Evolutionary conservation across 495 filamentous ascomycete species (phyloP).

Genomic region (Wilcoxina mikolae): DNA sequence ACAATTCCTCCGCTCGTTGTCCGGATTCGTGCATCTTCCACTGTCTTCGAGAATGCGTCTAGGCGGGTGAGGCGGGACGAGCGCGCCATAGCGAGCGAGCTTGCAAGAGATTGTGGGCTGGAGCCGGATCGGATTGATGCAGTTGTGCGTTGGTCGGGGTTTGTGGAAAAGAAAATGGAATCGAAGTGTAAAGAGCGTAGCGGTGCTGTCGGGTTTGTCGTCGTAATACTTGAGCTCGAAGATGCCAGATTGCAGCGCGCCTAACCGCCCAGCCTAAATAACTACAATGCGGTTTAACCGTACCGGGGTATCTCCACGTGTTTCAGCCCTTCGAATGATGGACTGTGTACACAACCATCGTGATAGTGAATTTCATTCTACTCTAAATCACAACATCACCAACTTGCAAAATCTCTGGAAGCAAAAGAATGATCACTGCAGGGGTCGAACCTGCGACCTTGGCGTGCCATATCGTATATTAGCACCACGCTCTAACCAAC

Average conservation of each 20-base stretch:
- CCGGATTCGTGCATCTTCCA: constrained; percentile 91
- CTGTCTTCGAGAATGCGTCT: constrained; percentile 96
- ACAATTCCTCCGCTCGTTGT: constrained; percentile 96
- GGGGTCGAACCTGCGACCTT: too few relatives aligned
- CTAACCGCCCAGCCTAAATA: not conserved
- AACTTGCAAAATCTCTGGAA: too few relatives aligned
- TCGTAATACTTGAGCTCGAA: not conserved
- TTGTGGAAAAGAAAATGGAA: not conserved
- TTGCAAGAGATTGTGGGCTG: not conserved
- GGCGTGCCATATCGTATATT: too few relatives aligned
- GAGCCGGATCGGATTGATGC: too few relatives aligned
- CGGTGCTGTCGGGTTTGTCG: not conserved
- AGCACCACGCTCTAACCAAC: too few relatives aligned
- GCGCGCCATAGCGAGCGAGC: constrained; percentile 29
- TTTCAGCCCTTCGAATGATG: too few relatives aligned
- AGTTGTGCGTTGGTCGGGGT: not conserved
- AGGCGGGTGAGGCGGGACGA: constrained; percentile 79
- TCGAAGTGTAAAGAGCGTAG: not conserved
- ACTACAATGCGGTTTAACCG: too few relatives aligned
- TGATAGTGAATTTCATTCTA: too few relatives aligned
- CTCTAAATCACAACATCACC: too few relatives aligned
- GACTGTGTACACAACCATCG: too few relatives aligned
- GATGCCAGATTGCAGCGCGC: not conserved
- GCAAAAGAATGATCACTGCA: too few relatives aligned
- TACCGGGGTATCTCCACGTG: too few relatives aligned